phyloP scores from a whole-genome alignment of 106 monocot genomes.

The Acorus calamus region DNA sequence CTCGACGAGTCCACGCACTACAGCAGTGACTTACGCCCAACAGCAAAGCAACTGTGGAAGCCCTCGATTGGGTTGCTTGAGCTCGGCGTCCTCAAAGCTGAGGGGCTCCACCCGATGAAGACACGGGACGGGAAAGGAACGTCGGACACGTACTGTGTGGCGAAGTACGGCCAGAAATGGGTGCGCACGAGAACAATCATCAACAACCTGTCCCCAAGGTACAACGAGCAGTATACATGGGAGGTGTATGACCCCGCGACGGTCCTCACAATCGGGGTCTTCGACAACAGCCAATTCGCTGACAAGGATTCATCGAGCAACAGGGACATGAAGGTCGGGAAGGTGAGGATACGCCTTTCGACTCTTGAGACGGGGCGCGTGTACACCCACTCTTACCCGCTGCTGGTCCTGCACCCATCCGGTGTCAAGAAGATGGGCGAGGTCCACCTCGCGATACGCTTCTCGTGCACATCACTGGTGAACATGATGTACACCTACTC shows the following conservation, averaged over 20 bases:
- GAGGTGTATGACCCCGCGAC: slow-evolving; percentile 65
- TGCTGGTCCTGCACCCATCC: slow-evolving; percentile 48
- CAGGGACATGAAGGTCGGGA: slow-evolving; percentile 48
- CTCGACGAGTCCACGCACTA: slow-evolving; percentile 56
- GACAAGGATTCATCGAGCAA: slow-evolving; percentile 8
- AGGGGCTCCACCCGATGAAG: slow-evolving; percentile 48
- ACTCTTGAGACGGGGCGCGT: slow-evolving; percentile 54
- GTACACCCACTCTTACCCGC: slow-evolving; percentile 56
- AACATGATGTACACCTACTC: slow-evolving; percentile 37
- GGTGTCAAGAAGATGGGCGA: slow-evolving; percentile 79
- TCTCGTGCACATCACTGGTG: slow-evolving; percentile 32
- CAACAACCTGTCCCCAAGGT: slow-evolving; percentile 39
- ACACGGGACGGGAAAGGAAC: slow-evolving; percentile 30
- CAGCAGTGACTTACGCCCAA: slow-evolving; percentile 59
- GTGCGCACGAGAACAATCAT: slow-evolving; percentile 62
- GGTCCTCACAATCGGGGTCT: slow-evolving; percentile 46
- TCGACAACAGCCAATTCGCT: slow-evolving; percentile 41
- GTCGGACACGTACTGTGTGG: slow-evolving; percentile 68
- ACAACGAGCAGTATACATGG: slow-evolving; percentile 74
- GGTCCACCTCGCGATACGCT: slow-evolving; percentile 61
- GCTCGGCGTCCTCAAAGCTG: slow-evolving; percentile 48
- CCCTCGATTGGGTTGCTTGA: slow-evolving; percentile 44
- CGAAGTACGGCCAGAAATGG: slow-evolving; percentile 75
- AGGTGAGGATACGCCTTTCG: slow-evolving; percentile 61
- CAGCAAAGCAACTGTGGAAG: slow-evolving; percentile 66